A percentile compares a stretch with the other conserved stretches of the same genome.
Conservation (phyloP, 1,284 basidiomycete genomes). For the Trichosporon inkin region DNA sequence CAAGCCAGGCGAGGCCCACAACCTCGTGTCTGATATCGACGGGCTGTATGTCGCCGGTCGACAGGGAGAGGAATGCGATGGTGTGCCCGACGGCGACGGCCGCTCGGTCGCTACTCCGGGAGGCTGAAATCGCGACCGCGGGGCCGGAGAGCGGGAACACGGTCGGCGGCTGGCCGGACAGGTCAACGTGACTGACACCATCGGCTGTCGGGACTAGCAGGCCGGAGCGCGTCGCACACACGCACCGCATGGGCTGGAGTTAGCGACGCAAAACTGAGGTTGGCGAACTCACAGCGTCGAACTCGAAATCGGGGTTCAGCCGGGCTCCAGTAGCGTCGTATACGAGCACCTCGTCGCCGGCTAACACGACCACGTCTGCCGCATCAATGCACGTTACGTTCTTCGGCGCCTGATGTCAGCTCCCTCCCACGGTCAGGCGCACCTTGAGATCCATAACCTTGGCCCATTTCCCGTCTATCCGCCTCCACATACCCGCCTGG, state of each 20-base stretch:
- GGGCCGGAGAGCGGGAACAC: too few relatives aligned
- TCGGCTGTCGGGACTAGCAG: too few relatives aligned
- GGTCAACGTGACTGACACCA: too few relatives aligned
- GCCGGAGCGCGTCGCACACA: too few relatives aligned
- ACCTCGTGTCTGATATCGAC: conserved; percentile 13
- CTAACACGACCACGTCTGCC: conserved; percentile 1
- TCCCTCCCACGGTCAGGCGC: neutral
- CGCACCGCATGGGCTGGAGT: too few relatives aligned
- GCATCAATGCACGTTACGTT: neutral
- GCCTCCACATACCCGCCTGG: neutral
- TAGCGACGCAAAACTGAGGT: too few relatives aligned
- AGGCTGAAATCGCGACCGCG: too few relatives aligned
- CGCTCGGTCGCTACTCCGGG: too few relatives aligned
- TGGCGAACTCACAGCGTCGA: conserved; percentile 2
- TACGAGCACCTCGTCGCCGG: conserved; percentile 6
- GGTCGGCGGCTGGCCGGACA: too few relatives aligned
- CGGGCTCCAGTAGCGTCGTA: conserved; percentile 7
- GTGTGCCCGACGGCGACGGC: neutral
- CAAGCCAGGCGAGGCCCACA: conserved; percentile 20
- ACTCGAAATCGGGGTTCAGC: neutral
- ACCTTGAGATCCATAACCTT: conserved; percentile 9
- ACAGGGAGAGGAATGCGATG: neutral
- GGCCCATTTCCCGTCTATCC: conserved; percentile 9
- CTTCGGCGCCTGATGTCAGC: conserved; percentile 2
- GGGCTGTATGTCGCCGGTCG: neutral